A percentile compares a stretch with the other conserved stretches of the same genome.
Conservation (phyloP, 1,139 yeast species). For the Nakaseomyces delphensis region DNA sequence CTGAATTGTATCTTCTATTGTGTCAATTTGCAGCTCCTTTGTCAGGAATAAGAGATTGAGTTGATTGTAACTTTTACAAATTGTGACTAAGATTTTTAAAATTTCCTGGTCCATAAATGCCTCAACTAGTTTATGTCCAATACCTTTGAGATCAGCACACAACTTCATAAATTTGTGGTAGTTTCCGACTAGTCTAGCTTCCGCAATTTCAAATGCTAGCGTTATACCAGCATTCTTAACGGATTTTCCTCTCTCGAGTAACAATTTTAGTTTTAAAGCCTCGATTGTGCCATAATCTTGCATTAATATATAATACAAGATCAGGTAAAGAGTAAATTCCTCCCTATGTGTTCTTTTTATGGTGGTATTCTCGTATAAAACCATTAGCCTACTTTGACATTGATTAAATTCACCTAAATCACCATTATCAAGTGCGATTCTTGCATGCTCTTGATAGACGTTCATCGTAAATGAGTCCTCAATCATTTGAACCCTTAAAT, state of each 20-base stretch:
- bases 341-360: slow-evolving; percentile 36
- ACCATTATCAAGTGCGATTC: slow-evolving; percentile 70
- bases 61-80: slow-evolving; percentile 54
- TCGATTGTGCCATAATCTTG: slow-evolving; percentile 42
- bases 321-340: slow-evolving; percentile 68
- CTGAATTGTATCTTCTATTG: slow-evolving; percentile 29
- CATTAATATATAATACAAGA: slow-evolving; percentile 75
- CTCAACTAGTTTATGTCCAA: slow-evolving; percentile 36
- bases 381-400: slow-evolving; percentile 74
- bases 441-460: slow-evolving; percentile 82
- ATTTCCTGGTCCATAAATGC: slow-evolving; percentile 49
- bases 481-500: slow-evolving; percentile 84
- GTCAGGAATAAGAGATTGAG: slow-evolving; percentile 41
- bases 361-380: slow-evolving; percentile 42
- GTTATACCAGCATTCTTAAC: slow-evolving; percentile 29
- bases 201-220: slow-evolving; percentile 40
- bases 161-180: slow-evolving; percentile 46
- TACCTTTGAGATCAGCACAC: slow-evolving; percentile 33
- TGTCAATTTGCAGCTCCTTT: slow-evolving; percentile 41
- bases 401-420: slow-evolving; percentile 95
- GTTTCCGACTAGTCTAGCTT: slow-evolving; percentile 37
- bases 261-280: slow-evolving; percentile 28
- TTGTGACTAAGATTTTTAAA: slow-evolving; percentile 47
- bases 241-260: slow-evolving; percentile 16
- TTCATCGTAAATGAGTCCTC: slow-evolving; percentile 65